phyloP scores from a whole-genome alignment of 352 stramenopile species.

The Phytophthora sansomeana region DNA sequence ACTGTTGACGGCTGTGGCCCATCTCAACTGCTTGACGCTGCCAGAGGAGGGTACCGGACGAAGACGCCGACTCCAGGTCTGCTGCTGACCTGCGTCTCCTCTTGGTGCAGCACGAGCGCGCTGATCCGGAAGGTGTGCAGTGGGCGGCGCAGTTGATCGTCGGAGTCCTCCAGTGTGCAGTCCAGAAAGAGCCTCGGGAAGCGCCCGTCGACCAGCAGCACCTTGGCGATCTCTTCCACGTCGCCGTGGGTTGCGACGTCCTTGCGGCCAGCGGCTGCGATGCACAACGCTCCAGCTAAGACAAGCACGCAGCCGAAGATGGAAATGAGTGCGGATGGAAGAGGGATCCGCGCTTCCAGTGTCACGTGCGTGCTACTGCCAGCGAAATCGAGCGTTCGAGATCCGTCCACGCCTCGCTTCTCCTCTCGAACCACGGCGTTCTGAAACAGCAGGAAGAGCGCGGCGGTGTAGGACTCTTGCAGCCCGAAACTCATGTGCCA shows the following conservation, averaged over 20 bases:
- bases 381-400: conserved; percentile 43
- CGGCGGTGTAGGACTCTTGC: conserved; percentile 58
- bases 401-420: conserved; percentile 23
- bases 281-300: conserved; percentile 16
- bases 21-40: not conserved
- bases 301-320: conserved; percentile 32
- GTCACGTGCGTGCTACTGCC: conserved; percentile 41
- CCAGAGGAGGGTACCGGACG: conserved; percentile 22
- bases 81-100: conserved; percentile 3
- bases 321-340: conserved; percentile 45
- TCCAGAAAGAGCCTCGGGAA: conserved; percentile 48
- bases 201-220: conserved; percentile 46
- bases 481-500: conserved; percentile 55
- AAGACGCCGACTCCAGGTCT: conserved; percentile 13
- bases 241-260: conserved; percentile 37
- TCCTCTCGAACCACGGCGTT: conserved; percentile 49
- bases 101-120: conserved; percentile 19
- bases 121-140: not conserved
- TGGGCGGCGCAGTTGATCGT: not conserved
- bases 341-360: conserved; percentile 46
- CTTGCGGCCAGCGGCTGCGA: conserved; percentile 23
- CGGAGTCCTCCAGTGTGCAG: conserved; percentile 39
- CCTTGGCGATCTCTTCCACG: conserved; percentile 47
- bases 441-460: conserved; percentile 67
- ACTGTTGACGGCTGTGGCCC: too few species aligned